These are phyloP conservation scores for Hypholoma sublateritium DNA, from an alignment of 768 basidiomycete species.

Conservation along the genomic window DNA sequence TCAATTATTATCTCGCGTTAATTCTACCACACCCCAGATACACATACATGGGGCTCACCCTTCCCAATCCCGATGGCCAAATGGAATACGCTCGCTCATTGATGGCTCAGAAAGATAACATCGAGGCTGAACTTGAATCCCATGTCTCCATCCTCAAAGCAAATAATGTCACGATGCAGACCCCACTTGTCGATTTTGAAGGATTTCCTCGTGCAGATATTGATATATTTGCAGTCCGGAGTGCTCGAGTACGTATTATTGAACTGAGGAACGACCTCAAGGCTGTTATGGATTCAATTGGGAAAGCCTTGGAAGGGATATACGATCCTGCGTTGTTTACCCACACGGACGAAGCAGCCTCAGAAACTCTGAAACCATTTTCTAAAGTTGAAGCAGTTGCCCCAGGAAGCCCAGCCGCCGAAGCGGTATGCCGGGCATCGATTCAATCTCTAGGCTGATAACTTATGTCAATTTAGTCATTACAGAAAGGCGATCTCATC, in stretches of 20 bases:
- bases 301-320: constrained; percentile 64
- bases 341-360: constrained; percentile 11
- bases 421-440: constrained; percentile 55
- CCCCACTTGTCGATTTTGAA: constrained; percentile 80
- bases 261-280: constrained; percentile 79
- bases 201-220: constrained; percentile 90
- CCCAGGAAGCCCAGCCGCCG: constrained; percentile 76
- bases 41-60: constrained; percentile 43
- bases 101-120: constrained; percentile 65
- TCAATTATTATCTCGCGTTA: too few species aligned
- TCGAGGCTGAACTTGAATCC: constrained; percentile 54
- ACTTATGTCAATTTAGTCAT: constrained; percentile 44
- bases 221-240: constrained; percentile 77
- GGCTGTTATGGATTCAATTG: constrained; percentile 64
- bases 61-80: constrained; percentile 44
- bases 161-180: constrained; percentile 64
- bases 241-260: constrained; percentile 75
- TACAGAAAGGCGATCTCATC: constrained; percentile 68
- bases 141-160: constrained; percentile 53
- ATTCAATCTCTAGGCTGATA: background rate
- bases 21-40: background rate
- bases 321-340: constrained; percentile 48
- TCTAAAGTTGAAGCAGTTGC: constrained; percentile 84
- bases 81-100: constrained; percentile 61
- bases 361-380: constrained; percentile 47